phyloP scores from a whole-genome alignment of 495 filamentous ascomycete genomes.

The Beverwykella pulmonaria region DNA sequence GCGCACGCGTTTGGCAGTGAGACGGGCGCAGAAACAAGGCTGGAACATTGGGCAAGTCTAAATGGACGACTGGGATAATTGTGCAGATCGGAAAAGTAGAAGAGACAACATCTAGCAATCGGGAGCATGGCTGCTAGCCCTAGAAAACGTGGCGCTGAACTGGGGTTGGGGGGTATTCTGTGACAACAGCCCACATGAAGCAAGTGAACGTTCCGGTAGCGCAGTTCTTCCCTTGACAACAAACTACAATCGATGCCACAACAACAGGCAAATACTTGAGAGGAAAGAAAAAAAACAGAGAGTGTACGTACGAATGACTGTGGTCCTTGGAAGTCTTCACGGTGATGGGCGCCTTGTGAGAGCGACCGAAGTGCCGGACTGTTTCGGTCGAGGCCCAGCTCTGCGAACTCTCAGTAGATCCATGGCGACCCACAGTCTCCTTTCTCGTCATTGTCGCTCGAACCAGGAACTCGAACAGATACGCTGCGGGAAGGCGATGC shows the following conservation, averaged over 20 bases:
- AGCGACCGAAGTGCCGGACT: conserved; percentile 53
- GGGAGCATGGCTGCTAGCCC: not conserved
- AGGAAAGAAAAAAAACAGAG: too few relatives aligned
- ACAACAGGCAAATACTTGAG: not conserved
- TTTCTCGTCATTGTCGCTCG: conserved; percentile 57
- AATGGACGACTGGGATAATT: not conserved
- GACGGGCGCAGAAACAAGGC: conserved; percentile 22
- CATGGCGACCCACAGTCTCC: conserved; percentile 59
- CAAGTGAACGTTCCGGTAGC: not conserved
- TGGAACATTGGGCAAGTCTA: conserved; percentile 13
- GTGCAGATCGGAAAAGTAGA: not conserved
- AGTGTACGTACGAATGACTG: conserved; percentile 41
- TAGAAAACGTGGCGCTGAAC: not conserved
- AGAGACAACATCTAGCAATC: conserved; percentile 6
- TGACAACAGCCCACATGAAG: not conserved
- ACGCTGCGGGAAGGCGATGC: conserved; percentile 10
- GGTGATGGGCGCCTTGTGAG: conserved; percentile 56
- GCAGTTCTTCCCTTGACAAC: not conserved
- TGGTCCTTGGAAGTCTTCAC: conserved; percentile 58
- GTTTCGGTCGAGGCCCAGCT: conserved; percentile 64
- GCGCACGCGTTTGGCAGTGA: conserved; percentile 17
- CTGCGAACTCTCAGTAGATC: conserved; percentile 65
- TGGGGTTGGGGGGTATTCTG: conserved; percentile 7
- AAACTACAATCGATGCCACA: not conserved
- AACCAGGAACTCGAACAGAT: not conserved